phyloP scores from a whole-genome alignment of 305 asterid genomes.

The Vinca major region DNA sequence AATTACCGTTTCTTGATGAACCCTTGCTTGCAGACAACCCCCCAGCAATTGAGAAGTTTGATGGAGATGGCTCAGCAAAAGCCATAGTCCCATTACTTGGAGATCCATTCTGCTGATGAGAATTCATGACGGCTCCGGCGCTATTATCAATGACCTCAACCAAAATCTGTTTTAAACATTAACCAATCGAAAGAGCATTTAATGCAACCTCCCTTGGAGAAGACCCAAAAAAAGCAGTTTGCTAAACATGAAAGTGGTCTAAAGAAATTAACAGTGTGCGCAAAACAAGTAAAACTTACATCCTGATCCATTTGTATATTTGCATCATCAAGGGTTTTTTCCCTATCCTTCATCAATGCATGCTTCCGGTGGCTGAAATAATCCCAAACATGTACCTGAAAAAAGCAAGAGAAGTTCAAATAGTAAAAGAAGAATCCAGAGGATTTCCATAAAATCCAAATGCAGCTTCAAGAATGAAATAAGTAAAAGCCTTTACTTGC shows the following conservation, averaged over 20 bases:
- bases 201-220: too few relatives aligned
- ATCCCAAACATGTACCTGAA: constrained; percentile 81
- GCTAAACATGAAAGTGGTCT: neutral
- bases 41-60: constrained; percentile 50
- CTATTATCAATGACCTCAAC: constrained; percentile 54
- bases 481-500: constrained; percentile 46
- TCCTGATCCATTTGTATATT: constrained; percentile 99
- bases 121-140: constrained; percentile 35
- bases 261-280: constrained; percentile 11
- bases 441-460: constrained; percentile 1
- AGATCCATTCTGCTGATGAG: constrained; percentile 61
- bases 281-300: constrained; percentile 45
- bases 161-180: constrained; percentile 39
- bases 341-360: constrained; percentile 88
- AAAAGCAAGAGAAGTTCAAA: constrained; percentile 15
- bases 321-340: constrained; percentile 86
- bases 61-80: constrained; percentile 44
- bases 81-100: constrained; percentile 46
- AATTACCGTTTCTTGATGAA: constrained; percentile 69
- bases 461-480: constrained; percentile 14
- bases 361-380: constrained; percentile 77
- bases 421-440: constrained; percentile 11
- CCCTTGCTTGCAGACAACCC: constrained; percentile 55
- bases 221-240: neutral
- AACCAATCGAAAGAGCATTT: too few relatives aligned